Evolutionary conservation across 1,139 yeast species (phyloP), one percentile per base, ranked within the genome.

Genomic region (Candida pseudoviswanathii): DNA sequence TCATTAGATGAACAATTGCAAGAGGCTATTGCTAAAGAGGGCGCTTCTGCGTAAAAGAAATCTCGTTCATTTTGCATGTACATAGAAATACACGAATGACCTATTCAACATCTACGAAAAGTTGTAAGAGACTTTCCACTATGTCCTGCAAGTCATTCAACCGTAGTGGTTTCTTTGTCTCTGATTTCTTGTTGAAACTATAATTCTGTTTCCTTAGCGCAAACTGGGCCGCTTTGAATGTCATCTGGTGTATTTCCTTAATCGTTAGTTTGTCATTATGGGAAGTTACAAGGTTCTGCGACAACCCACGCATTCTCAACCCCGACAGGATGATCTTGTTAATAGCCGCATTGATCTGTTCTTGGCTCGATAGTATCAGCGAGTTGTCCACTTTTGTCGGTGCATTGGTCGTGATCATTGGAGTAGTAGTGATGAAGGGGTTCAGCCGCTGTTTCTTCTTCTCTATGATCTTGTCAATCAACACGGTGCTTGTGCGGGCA

Each of bases 191-290:
- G 37, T 59, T 62, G 51, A 66, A 71, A 32, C 58, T 60, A 56
- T 68, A 69, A 46, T 66, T 67, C 50, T 60, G 66, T 56, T 75
- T 76, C 41, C 79, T 55, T 16, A 75, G 54, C 0, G 80, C 70
- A 59, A 76, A 75, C 41, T 68, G 49, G 2, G 80, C 64, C 2
- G 78, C 65, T 51, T 72, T 70, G 46, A 59, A 64, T 1, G 80
- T 73, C 78, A 75, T 75, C 44, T 70, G 75, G 52, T 73, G 71
- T 4, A 75, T 67, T 53, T 76, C 80, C 50, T 71, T 72, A 30
- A 73, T 64, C 33, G 70, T 65, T 11, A 75, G 54, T 47, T 63
- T 68, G 29, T 71, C 77, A 50, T 72, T 72, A 8, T 58, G 51
- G 3, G 68, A 57, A 21, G 56, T 58, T 39, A 52, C 57, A 47